These are phyloP conservation scores for Lenwebbia sp. DNA, from an alignment of 345 rosid genomes.

Conservation along the genomic window DNA sequence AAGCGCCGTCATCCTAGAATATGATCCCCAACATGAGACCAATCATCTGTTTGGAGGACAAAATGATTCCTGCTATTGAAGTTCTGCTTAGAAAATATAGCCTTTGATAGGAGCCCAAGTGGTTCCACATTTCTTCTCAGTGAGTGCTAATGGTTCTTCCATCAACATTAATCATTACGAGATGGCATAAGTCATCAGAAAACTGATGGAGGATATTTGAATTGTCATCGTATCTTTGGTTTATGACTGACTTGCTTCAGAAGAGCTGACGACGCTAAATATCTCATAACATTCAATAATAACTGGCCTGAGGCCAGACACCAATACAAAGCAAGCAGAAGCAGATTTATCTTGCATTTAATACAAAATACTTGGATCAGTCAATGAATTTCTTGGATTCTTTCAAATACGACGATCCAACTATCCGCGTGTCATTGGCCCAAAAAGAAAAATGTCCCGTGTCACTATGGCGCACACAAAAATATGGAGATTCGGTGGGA, in stretches of 20 bases:
- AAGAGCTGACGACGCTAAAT: neutral
- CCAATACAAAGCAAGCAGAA: neutral
- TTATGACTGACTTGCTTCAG: neutral
- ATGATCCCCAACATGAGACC: neutral
- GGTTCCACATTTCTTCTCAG: neutral
- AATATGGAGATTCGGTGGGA: neutral
- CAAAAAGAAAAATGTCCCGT: neutral
- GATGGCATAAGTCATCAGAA: neutral
- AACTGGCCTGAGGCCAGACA: neutral
- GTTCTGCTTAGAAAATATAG: neutral
- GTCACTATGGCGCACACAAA: neutral
- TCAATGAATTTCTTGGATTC: neutral
- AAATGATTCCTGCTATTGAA: neutral
- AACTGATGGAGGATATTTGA: neutral
- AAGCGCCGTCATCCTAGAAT: neutral
- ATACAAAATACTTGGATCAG: neutral
- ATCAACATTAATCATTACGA: neutral
- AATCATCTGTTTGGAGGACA: neutral
- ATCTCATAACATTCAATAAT: neutral
- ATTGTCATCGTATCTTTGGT: neutral
- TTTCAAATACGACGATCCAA: neutral
- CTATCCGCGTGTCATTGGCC: neutral
- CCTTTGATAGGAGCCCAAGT: neutral
- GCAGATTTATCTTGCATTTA: neutral
- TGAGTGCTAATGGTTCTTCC: neutral